phyloP scores from a whole-genome alignment of 768 basidiomycete genomes.

The Naganishia randhawae region DNA sequence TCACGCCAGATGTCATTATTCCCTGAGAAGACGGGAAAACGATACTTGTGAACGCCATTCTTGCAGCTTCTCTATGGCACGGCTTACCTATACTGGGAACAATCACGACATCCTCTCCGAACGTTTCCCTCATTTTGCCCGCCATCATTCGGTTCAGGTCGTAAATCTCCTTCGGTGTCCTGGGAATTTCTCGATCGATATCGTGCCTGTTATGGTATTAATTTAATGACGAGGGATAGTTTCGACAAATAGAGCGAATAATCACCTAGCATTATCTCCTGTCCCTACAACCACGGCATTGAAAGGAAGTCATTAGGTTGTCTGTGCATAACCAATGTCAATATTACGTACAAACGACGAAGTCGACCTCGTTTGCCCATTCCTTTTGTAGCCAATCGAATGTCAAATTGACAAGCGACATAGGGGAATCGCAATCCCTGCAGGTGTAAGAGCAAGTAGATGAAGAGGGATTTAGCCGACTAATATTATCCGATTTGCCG shows the following conservation, averaged over 20 bases:
- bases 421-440: constrained; percentile 66
- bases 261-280: constrained; percentile 51
- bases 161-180: constrained; percentile 75
- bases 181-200: constrained; percentile 73
- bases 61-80: constrained; percentile 54
- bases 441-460: background rate
- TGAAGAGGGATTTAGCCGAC: background rate
- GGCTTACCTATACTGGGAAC: constrained; percentile 62
- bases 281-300: constrained; percentile 39
- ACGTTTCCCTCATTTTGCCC: constrained; percentile 68
- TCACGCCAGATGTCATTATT: constrained; percentile 91
- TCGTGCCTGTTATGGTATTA: constrained; percentile 63
- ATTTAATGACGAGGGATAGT: constrained; percentile 6
- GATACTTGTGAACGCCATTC: background rate
- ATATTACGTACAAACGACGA: constrained; percentile 63
- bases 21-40: constrained; percentile 55
- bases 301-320: background rate
- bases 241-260: constrained; percentile 29
- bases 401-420: constrained; percentile 72
- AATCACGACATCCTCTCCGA: constrained; percentile 66
- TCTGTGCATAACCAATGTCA: background rate
- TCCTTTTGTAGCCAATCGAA: constrained; percentile 73
- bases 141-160: constrained; percentile 66
- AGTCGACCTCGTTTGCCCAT: constrained; percentile 81
- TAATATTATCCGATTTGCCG: background rate